Conservation (phyloP, 768 basidiomycete genomes). For the Lactarius psammicola region DNA sequence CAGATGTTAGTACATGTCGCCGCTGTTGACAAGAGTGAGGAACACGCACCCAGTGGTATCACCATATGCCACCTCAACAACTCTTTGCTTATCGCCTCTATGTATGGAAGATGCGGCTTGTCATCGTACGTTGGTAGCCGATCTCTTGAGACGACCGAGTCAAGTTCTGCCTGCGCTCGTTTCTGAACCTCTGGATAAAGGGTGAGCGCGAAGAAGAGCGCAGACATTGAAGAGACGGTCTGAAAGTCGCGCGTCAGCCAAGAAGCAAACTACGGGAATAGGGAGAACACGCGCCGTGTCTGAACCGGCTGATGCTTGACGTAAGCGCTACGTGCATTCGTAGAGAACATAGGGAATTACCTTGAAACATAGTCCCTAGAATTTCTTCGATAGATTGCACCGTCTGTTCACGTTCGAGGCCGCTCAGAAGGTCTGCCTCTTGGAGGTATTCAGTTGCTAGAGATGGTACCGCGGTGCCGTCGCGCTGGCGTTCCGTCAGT, state of each 20-base stretch:
- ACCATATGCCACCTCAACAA: conserved; percentile 30
- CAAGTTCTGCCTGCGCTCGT: conserved; percentile 33
- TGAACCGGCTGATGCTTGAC: background rate
- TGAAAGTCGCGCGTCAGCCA: background rate
- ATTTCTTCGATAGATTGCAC: background rate
- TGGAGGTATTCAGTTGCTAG: conserved; percentile 6
- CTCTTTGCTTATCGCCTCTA: conserved; percentile 31
- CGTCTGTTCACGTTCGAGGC: background rate
- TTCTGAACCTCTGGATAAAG: conserved; percentile 19
- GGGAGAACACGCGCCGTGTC: background rate
- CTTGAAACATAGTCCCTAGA: conserved; percentile 9
- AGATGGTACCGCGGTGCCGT: conserved; percentile 4
- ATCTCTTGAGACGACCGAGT: conserved; percentile 31
- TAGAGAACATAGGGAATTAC: background rate
- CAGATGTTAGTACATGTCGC: too few species aligned
- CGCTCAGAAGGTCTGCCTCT: background rate
- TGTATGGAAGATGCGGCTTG: conserved; percentile 31
- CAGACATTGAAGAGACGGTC: conserved; percentile 9
- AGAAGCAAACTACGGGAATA: background rate
- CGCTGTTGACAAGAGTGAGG: too few species aligned
- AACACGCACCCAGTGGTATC: conserved; percentile 8
- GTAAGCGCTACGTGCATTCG: background rate
- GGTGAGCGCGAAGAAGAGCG: conserved; percentile 16
- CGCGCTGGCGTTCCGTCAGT: background rate
- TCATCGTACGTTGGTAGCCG: conserved; percentile 34